Base-by-base conservation (phyloP, 345 rosid genomes). In the Eucalyptus marginata region DNA sequence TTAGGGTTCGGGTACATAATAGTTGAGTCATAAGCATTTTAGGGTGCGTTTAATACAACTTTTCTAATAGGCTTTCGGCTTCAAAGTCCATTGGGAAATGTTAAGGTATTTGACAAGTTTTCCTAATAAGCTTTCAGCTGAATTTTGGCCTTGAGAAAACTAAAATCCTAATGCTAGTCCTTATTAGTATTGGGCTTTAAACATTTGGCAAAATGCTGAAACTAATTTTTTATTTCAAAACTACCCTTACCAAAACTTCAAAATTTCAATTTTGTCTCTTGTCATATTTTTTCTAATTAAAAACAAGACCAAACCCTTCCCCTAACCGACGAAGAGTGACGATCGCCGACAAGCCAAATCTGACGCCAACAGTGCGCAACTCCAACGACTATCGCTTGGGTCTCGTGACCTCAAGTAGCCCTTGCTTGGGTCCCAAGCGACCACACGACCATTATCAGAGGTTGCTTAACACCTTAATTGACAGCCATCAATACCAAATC, bases 351-450 rank as follows among this genome's bases (percentile, higher is more conserved):
- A 0, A 7, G 24, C 25, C 1, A 52, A 1, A 52, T 52, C 0
- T 18, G 2, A 0, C 0, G 0, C 0, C 2, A 0, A 52, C 0
- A 0, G 1, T 2, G 1, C 0, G 0, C 0, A 0, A 52, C 24
- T 22, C 56, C 10, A 18, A 7, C 0, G 2, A 52, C 58, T 4
- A 52, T 0, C 7, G 0, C 24, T 0, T 3, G 0, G 58, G 58
- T 52, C 58, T 52, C 4, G 0, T 52, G 24, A 52, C 24, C 24
- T 18, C 56, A 52, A 18, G 24, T 1, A 52, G 0, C 56, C 9
- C 56, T 52, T 0, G 2, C 22, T 4, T 51, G 3, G 4, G 56
- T 1, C 56, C 17, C 3, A 10, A 4, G 4, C 1, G 56, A 20
- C 7, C 4, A 0, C 4, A 0, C 7, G 8, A 51, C 9, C 56